These are phyloP conservation scores for Casuarina cunninghamiana DNA, from an alignment of 306 rosid species.

Conservation along the genomic window DNA sequence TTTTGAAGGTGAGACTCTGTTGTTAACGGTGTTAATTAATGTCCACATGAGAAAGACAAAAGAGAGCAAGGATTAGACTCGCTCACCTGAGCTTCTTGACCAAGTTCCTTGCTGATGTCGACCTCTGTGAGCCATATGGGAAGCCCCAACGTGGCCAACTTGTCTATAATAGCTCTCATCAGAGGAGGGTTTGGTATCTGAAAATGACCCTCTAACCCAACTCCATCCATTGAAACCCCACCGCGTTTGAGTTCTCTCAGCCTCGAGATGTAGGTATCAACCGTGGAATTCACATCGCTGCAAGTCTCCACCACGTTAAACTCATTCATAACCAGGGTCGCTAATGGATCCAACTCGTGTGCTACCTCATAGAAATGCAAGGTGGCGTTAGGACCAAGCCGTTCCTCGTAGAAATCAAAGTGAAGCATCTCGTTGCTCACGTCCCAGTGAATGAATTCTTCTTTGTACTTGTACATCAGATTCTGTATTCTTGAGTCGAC, in stretches of 20 bases:
- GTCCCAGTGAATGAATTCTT: conserved; percentile 90
- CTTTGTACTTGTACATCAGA: conserved; percentile 67
- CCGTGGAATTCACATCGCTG: conserved; percentile 68
- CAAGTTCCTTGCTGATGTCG: conserved; percentile 68
- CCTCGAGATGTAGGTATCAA: conserved; percentile 59
- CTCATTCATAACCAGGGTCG: conserved; percentile 84
- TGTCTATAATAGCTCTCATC: conserved; percentile 77
- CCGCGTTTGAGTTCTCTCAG: conserved; percentile 47
- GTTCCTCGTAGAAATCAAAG: conserved; percentile 81
- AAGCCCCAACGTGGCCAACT: conserved; percentile 75
- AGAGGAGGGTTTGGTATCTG: conserved; percentile 68
- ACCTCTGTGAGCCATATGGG: conserved; percentile 95
- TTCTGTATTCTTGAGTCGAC: conserved; percentile 60
- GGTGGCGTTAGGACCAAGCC: conserved; percentile 71
- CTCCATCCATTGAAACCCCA: conserved; percentile 80
- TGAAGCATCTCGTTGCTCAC: conserved; percentile 97
- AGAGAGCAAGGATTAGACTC: neutral
- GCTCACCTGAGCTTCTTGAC: conserved; percentile 61
- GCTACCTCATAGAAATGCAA: conserved; percentile 64
- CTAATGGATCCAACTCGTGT: conserved; percentile 70
- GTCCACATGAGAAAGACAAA: neutral
- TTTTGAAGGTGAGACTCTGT: too few species aligned
- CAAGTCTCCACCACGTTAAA: conserved; percentile 94
- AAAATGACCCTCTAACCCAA: conserved; percentile 90
- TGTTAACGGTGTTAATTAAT: too few species aligned